phyloP scores from a whole-genome alignment of 306 rosid genomes.

The Glycyrrhiza uralensis region DNA sequence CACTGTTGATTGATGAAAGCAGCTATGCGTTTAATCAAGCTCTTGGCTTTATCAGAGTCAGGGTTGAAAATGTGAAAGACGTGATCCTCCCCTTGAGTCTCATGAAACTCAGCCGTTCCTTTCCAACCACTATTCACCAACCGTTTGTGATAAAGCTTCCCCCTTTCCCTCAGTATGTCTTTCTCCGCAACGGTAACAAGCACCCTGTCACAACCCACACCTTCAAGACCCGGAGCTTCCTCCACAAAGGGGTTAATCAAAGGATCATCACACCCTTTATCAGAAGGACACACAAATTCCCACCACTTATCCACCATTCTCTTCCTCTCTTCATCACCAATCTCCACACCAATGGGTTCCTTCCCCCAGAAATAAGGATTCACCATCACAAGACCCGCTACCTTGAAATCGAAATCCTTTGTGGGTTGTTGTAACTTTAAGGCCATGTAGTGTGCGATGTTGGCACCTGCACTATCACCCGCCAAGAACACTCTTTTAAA shows the following conservation, averaged over 20 bases:
- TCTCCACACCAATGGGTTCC: constrained; percentile 60
- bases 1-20: constrained; percentile 36
- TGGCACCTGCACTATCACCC: constrained; percentile 90
- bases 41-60: constrained; percentile 44
- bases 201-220: constrained; percentile 43
- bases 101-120: constrained; percentile 48
- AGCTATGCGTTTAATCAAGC: constrained; percentile 45
- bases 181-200: constrained; percentile 57
- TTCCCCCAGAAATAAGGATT: constrained; percentile 90
- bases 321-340: constrained; percentile 37
- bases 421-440: constrained; percentile 27
- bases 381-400: constrained; percentile 49
- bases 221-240: constrained; percentile 55
- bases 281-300: constrained; percentile 72
- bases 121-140: constrained; percentile 56
- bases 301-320: constrained; percentile 84
- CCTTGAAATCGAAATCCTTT: constrained; percentile 24
- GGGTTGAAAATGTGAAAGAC: constrained; percentile 64
- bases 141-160: constrained; percentile 59
- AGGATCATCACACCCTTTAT: constrained; percentile 58
- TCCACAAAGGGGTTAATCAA: constrained; percentile 72
- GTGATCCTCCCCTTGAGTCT: constrained; percentile 67
- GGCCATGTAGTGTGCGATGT: constrained; percentile 62
- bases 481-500: constrained; percentile 48
- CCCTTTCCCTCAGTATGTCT: constrained; percentile 74